Base-by-base conservation (phyloP, 306 rosid genomes). In the Begonia masoniana region DNA sequence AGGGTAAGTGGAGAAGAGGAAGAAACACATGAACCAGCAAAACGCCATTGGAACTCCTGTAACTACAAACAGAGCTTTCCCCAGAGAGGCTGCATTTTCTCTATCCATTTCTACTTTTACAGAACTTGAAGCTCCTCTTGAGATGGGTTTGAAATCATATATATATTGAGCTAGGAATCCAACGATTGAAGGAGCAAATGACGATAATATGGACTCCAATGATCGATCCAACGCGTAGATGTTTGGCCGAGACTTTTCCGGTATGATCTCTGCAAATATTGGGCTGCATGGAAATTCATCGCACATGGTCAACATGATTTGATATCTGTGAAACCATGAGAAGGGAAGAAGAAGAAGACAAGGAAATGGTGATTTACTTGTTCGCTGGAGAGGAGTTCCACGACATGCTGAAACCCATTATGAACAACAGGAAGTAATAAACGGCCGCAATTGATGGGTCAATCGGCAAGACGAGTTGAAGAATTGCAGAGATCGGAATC, bases 261-360 rank as follows among this genome's bases (percentile, higher is more conserved):
- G 87, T 17, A 88, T 93, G 62, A 84, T 84, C 74, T 88, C 95
- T 71, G 97, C 97, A 82, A 88, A 88, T 79, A 88, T 88, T 54
- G 95, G 97, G 70, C 97, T 84, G 86, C 56, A 17, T 21, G 43
- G 39, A 10, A 50, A 50, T n/a, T 4, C 19, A 50, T 10, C n/a
- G 4, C 16, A 50, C 15, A 12, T 13, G 15, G 17, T 4, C 13
- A 49, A 13, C 10, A 13, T 21, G 39, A 31, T 31, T 31, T 31
- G 39, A 31, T 31, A 6, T 31, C 39, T 5, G 8, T 31, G 9
- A 31, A 31, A 31, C 3, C 39, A 7, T 4, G 39, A 31, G 39
- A 31, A 31, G 39, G 39, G 39, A 31, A 31, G 39, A 31, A 31
- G 39, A 31, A 17, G 19, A 17, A 31, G 39, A 31, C 9, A 31